Evolutionary conservation across 495 filamentous ascomycete species (phyloP).

Genomic region (Bathelium albidoporum): DNA sequence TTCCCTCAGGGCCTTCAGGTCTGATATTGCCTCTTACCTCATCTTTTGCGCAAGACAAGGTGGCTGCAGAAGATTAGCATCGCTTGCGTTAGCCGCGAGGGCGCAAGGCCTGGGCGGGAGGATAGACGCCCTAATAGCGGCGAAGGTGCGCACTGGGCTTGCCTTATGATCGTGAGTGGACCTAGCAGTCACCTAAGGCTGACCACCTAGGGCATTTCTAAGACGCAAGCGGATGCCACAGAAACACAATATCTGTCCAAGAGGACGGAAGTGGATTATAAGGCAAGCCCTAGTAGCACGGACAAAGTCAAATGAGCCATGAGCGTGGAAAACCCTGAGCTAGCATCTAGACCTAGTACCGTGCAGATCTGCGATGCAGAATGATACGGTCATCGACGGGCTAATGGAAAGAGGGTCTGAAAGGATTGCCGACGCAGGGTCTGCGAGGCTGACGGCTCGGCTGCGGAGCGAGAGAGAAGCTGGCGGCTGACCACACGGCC

Average conservation of each 20-base stretch:
- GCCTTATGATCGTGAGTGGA: neutral
- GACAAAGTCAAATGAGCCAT: too few species aligned
- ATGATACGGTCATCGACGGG: neutral
- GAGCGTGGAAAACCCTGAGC: too few species aligned
- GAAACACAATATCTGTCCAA: neutral
- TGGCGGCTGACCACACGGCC: neutral
- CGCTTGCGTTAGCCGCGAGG: neutral
- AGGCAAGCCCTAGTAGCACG: too few species aligned
- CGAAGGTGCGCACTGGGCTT: too few species aligned
- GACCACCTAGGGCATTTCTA: neutral
- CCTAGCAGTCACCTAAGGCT: neutral
- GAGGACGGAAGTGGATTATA: too few species aligned
- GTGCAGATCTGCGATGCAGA: neutral
- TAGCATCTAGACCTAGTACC: too few species aligned
- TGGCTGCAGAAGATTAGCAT: neutral
- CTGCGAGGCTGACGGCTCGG: neutral
- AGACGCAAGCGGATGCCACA: neutral
- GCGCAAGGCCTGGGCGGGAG: neutral
- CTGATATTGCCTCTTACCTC: neutral
- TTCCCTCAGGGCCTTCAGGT: neutral
- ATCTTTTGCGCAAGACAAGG: neutral
- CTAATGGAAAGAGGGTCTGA: neutral
- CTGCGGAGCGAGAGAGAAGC: neutral
- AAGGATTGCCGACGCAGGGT: neutral
- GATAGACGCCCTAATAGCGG: neutral